A percentile compares a stretch with the other conserved stretches of the same genome.
Conservation (phyloP, 441 rosid species). For the Macaranga tanarius region DNA sequence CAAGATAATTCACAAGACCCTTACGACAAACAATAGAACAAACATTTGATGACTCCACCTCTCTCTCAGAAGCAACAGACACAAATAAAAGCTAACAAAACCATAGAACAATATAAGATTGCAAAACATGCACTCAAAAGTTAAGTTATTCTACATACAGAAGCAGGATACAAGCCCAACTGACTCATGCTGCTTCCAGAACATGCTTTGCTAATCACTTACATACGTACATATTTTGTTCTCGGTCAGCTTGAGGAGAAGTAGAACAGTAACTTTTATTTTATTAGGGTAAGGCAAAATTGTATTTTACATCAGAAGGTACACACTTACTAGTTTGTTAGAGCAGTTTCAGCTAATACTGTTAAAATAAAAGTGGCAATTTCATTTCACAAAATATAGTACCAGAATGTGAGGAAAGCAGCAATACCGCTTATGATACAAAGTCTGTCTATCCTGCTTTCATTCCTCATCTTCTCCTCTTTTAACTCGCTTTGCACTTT, state of each 20-base stretch:
- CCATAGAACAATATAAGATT: not conserved
- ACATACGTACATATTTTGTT: not conserved
- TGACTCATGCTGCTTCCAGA: not conserved
- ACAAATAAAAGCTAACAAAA: not conserved
- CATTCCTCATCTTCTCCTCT: conserved; percentile 73
- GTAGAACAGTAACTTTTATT: conserved; percentile 18
- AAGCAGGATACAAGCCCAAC: not conserved
- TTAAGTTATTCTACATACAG: not conserved
- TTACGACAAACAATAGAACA: not conserved
- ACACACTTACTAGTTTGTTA: conserved; percentile 19
- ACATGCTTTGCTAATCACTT: not conserved
- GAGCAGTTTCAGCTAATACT: conserved; percentile 18
- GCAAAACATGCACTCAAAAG: not conserved
- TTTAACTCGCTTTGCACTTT: conserved; percentile 60
- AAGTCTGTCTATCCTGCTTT: conserved; percentile 60
- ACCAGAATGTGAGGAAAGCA: conserved; percentile 58
- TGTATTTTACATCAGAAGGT: conserved; percentile 29
- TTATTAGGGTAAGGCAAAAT: conserved; percentile 30
- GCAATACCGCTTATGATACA: conserved; percentile 61
- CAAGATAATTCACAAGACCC: conserved; percentile 3
- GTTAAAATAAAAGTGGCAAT: not conserved
- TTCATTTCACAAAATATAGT: conserved; percentile 47
- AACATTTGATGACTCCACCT: not conserved
- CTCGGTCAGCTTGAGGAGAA: not conserved
- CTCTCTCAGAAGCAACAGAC: not conserved